A percentile compares a stretch with the other conserved stretches of the same genome.
Conservation (phyloP, 139 green algal species). For the Chlorella sp. region DNA sequence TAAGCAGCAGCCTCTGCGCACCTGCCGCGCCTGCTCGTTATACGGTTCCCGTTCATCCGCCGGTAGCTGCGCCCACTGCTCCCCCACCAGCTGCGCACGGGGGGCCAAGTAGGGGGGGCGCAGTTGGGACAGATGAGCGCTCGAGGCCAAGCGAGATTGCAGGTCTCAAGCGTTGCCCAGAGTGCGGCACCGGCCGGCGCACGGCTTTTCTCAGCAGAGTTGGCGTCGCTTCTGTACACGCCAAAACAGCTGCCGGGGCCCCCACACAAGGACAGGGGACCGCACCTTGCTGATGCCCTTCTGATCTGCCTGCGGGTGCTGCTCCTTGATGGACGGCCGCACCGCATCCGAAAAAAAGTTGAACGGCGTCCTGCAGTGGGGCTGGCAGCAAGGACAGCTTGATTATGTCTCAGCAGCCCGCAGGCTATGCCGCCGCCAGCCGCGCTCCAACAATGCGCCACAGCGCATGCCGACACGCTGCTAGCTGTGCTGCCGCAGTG, state of each 20-base stretch:
- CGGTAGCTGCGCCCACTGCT: slow-evolving; percentile 18
- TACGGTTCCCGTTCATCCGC: neutral
- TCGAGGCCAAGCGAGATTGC: too few species aligned
- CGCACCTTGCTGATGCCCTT: slow-evolving; percentile 25
- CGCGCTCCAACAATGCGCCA: neutral
- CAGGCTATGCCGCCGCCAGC: neutral
- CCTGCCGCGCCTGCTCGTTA: neutral
- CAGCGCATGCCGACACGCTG: neutral
- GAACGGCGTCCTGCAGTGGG: neutral
- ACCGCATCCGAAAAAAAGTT: slow-evolving; percentile 26
- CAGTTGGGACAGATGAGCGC: too few species aligned
- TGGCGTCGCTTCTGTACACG: too few species aligned
- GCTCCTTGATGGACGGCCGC: neutral
- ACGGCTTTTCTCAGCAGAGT: too few species aligned
- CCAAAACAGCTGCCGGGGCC: neutral
- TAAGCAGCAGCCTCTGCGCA: too few species aligned
- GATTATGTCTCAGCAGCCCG: too few species aligned
- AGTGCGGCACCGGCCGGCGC: too few species aligned
- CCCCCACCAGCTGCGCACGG: neutral
- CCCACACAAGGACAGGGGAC: neutral
- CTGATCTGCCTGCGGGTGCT: neutral
- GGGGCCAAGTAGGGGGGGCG: too few species aligned
- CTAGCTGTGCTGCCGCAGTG: too few species aligned
- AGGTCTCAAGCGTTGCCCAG: too few species aligned
- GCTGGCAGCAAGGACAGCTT: too few species aligned